phyloP scores from a whole-genome alignment of 2,329 filamentous ascomycete genomes.

The Nemania serpens region DNA sequence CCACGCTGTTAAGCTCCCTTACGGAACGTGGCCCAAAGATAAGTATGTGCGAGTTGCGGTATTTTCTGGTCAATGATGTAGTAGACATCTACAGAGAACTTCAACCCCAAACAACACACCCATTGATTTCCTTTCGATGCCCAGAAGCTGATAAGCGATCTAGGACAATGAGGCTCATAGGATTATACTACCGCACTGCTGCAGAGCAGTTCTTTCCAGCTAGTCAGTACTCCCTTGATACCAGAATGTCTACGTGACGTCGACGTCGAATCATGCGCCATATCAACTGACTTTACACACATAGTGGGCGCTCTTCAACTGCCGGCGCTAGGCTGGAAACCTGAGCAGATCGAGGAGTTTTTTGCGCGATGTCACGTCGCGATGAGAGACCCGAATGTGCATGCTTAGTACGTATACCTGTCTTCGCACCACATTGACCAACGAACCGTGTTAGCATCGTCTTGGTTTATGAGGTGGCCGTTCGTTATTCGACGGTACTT shows the following conservation, averaged over 20 bases:
- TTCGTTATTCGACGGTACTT: background rate
- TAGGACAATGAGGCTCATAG: constrained; percentile 46
- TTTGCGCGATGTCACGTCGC: constrained; percentile 36
- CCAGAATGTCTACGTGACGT: background rate
- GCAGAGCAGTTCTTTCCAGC: constrained; percentile 49
- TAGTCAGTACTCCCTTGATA: constrained; percentile 22
- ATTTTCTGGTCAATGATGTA: background rate
- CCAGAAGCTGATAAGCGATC: background rate
- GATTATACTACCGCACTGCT: constrained; percentile 48
- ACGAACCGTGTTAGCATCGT: too few relatives aligned
- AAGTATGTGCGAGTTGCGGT: constrained; percentile 24
- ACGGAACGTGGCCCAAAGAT: constrained; percentile 38
- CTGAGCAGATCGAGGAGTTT: constrained; percentile 36
- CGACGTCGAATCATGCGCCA: background rate
- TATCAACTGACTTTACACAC: constrained; percentile 6
- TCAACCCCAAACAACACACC: background rate
- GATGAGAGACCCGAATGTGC: constrained; percentile 39
- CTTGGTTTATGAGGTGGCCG: background rate
- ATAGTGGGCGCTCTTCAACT: constrained; percentile 46
- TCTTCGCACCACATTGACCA: background rate
- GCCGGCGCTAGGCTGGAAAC: constrained; percentile 44
- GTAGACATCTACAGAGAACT: too few relatives aligned
- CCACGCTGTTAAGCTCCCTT: constrained; percentile 33
- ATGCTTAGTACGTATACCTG: constrained; percentile 35
- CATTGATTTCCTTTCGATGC: background rate